phyloP scores from a whole-genome alignment of 2,329 filamentous ascomycete species.

The Phialophora verrucosa region DNA sequence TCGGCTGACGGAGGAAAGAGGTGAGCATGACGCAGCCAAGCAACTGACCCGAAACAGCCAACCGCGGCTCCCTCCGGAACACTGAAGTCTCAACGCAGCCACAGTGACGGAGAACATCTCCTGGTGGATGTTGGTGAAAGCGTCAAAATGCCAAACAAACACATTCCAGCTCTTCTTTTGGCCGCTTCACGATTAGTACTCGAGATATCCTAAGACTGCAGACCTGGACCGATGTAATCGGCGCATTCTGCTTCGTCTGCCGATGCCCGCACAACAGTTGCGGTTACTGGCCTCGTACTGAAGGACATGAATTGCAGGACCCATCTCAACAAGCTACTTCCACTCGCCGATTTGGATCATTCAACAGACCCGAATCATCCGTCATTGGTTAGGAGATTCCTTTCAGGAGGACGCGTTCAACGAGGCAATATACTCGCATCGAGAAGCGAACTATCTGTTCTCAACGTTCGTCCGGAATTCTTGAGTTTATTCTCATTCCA shows the following conservation, averaged over 20 bases:
- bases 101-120: not conserved
- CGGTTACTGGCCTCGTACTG: not conserved
- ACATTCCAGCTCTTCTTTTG: not conserved
- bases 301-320: not conserved
- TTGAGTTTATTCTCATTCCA: not conserved
- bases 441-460: not conserved
- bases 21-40: constrained; percentile 17
- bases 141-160: not conserved
- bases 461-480: not conserved
- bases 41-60: not conserved
- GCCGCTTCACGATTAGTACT: not conserved
- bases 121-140: not conserved
- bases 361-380: not conserved
- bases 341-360: no score
- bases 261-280: not conserved
- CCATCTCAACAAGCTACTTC: no score
- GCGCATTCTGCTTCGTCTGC: not conserved
- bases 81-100: not conserved
- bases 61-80: not conserved
- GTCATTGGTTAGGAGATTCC: not conserved
- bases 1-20: not conserved
- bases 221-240: not conserved
- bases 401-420: not conserved
- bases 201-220: not conserved
- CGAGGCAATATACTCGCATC: not conserved